A percentile compares a stretch with the other conserved stretches of the same genome.
Evolutionary conservation across 108 stramenopile species (phyloP).

Genomic region (Parietichytrium sp.): DNA sequence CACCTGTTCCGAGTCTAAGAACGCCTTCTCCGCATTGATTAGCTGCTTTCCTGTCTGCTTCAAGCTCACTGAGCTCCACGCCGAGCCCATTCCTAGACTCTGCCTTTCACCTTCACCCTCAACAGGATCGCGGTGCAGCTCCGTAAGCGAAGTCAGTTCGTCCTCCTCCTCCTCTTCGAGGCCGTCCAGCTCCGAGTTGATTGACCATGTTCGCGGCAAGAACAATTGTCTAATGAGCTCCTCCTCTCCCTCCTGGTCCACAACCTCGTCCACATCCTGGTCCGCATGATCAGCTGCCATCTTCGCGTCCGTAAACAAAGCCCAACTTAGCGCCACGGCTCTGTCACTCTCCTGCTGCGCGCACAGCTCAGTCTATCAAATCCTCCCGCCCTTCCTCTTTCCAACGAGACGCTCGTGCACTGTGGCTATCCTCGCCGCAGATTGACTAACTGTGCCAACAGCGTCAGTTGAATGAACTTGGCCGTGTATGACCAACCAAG

Average conservation of each 20-base stretch:
- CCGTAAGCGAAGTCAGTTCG: background rate
- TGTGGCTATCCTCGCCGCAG: no score
- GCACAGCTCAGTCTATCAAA: no score
- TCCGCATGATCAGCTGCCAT: no score
- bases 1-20: background rate
- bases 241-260: slow-evolving; percentile 19
- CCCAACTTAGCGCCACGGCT: no score
- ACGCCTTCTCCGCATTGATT: background rate
- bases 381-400: no score
- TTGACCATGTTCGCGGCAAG: slow-evolving; percentile 25
- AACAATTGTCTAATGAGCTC: slow-evolving; percentile 29
- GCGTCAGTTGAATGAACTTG: no score
- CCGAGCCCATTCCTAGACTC: background rate
- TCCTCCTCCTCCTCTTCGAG: background rate
- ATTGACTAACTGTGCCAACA: no score
- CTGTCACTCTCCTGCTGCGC: no score
- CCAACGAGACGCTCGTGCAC: no score
- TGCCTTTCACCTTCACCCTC: background rate
- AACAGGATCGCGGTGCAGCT: background rate
- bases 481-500: no score
- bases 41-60: slow-evolving; percentile 36
- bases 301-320: no score
- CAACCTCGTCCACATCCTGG: slow-evolving; percentile 25
- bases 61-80: background rate
- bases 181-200: background rate